phyloP scores from a whole-genome alignment of 192 early-diverging fungal species.

The Chytriomyces sp. region DNA sequence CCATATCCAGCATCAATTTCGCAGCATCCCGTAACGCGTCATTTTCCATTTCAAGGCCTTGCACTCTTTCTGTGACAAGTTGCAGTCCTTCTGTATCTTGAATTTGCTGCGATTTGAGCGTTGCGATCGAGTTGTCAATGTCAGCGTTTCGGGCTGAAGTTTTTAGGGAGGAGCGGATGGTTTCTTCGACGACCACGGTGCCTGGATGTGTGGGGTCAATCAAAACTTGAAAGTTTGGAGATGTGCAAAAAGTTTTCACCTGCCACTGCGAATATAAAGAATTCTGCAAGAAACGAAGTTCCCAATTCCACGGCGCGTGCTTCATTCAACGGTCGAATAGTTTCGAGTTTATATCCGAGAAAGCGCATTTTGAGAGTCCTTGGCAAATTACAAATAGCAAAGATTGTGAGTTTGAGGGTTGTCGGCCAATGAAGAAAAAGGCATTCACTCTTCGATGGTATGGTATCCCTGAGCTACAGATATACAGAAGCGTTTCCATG shows the following conservation, averaged over 20 bases:
- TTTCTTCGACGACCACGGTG: slow-evolving; percentile 4
- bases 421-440: neutral
- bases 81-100: neutral
- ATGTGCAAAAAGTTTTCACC: slow-evolving; percentile 28
- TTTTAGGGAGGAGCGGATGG: slow-evolving; percentile 14
- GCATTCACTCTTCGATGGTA: slow-evolving; percentile 27
- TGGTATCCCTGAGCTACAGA: slow-evolving; percentile 46
- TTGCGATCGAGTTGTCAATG: slow-evolving; percentile 22
- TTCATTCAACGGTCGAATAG: slow-evolving; percentile 55
- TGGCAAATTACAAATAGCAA: neutral
- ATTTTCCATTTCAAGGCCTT: neutral
- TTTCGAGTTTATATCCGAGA: slow-evolving; percentile 47
- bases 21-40: neutral
- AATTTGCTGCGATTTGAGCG: slow-evolving; percentile 12
- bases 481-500: slow-evolving; percentile 49
- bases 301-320: slow-evolving; percentile 55
- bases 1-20: neutral
- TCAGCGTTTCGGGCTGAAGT: neutral
- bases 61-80: neutral
- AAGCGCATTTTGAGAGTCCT: slow-evolving; percentile 47
- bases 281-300: slow-evolving; percentile 50
- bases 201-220: neutral
- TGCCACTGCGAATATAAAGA: slow-evolving; percentile 49
- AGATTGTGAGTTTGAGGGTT: neutral
- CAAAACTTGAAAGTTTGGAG: slow-evolving; percentile 10